Conservation (phyloP, 306 rosid genomes). For the Castanea crenata region DNA sequence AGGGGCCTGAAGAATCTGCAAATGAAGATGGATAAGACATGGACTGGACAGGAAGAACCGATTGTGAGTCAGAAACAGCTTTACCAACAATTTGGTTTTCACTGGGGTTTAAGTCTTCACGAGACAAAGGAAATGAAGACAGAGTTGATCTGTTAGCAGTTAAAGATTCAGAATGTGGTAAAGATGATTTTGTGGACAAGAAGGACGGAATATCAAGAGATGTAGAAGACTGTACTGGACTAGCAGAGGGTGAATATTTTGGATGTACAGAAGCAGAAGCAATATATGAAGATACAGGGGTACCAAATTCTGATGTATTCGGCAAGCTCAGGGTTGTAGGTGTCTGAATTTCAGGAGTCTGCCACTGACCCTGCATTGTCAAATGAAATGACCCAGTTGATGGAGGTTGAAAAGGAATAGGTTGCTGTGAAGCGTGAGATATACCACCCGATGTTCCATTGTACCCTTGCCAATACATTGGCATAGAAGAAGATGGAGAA, state of each 20-base stretch:
- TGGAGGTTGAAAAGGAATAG: constrained; percentile 32
- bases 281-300: constrained; percentile 32
- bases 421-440: constrained; percentile 33
- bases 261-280: constrained; percentile 41
- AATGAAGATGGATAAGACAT: constrained; percentile 35
- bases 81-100: constrained; percentile 35
- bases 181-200: constrained; percentile 33
- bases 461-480: constrained; percentile 37
- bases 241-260: constrained; percentile 24
- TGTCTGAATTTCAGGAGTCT: constrained; percentile 40
- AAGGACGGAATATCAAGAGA: constrained; percentile 38
- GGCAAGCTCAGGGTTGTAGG: constrained; percentile 31
- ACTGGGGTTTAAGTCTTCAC: constrained; percentile 31
- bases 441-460: constrained; percentile 28
- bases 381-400: constrained; percentile 27
- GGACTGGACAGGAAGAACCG: constrained; percentile 35
- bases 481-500: constrained; percentile 36
- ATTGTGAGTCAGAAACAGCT: constrained; percentile 31
- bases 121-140: constrained; percentile 30
- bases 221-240: constrained; percentile 34
- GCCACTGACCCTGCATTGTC: constrained; percentile 28
- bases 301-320: constrained; percentile 29
- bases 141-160: constrained; percentile 26
- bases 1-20: constrained; percentile 43
- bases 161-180: constrained; percentile 30